These are phyloP conservation scores for Pistacia integerrima DNA, from an alignment of 345 rosid species.

Conservation along the genomic window DNA sequence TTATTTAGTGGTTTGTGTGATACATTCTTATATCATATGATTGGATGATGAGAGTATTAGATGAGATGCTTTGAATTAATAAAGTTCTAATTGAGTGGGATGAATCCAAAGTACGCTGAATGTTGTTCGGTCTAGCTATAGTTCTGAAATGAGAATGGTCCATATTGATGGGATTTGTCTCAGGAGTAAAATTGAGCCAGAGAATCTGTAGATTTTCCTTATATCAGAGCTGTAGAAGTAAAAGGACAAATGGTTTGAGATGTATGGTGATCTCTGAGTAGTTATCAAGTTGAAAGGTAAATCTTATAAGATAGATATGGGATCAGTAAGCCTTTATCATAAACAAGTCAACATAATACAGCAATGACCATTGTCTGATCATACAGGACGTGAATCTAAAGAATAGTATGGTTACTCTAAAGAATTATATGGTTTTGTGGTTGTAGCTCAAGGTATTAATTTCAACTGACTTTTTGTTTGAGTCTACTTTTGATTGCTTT, in stretches of 20 bases:
- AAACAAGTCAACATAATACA: slow-evolving; percentile 5
- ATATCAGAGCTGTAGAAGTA: neutral
- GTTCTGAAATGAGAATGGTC: neutral
- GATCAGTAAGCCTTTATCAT: neutral
- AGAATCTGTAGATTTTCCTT: neutral
- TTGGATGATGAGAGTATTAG: neutral
- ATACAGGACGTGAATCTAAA: neutral
- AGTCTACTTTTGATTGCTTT: neutral
- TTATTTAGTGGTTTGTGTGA: neutral
- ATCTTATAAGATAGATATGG: neutral
- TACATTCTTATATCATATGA: neutral
- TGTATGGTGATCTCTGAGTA: neutral
- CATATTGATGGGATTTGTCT: neutral
- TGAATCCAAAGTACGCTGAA: neutral
- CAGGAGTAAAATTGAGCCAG: neutral
- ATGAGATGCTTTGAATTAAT: neutral
- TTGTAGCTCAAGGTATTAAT: neutral
- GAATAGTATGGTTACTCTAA: no score
- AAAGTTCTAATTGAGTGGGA: neutral
- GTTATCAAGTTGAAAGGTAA: neutral
- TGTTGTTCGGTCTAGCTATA: neutral
- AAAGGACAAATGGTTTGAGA: neutral
- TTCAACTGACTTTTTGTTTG: neutral
- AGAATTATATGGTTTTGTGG: neutral
- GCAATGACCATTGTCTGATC: neutral